Evolutionary conservation across 306 rosid genomes (phyloP).

Genomic region (Quercus engelmannii): DNA sequence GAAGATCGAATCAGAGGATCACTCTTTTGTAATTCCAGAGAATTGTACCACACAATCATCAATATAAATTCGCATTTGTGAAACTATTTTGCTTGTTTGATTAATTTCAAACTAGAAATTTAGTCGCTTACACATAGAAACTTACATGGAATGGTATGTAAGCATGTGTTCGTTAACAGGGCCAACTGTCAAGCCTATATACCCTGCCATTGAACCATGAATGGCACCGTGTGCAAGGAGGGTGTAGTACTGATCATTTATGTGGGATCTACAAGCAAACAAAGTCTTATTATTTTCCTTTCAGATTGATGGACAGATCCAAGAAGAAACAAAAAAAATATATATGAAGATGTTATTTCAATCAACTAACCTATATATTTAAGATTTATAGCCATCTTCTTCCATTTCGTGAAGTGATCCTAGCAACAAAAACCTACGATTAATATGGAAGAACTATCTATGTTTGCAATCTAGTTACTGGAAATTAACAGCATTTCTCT

Average conservation of each 20-base stretch:
- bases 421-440: conserved; percentile 12
- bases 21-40: too few relatives aligned
- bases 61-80: too few relatives aligned
- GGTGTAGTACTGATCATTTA: conserved; percentile 73
- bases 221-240: conserved; percentile 70
- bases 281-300: neutral
- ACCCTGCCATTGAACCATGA: conserved; percentile 81
- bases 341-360: neutral
- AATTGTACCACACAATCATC: too few relatives aligned
- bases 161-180: conserved; percentile 59
- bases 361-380: conserved; percentile 58
- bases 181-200: conserved; percentile 64
- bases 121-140: too few relatives aligned
- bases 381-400: conserved; percentile 39
- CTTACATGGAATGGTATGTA: conserved; percentile 71
- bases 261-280: conserved; percentile 57
- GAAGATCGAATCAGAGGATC: too few relatives aligned
- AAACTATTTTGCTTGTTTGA: too few relatives aligned
- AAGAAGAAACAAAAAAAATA: neutral
- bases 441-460: neutral
- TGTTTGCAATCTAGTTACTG: neutral
- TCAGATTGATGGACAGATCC: neutral
- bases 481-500: neutral
- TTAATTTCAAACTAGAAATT: too few relatives aligned
- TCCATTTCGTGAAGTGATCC: conserved; percentile 49